Evolutionary conservation across 2,329 filamentous ascomycete genomes (phyloP), one percentile per base, ranked within the genome.

Genomic region (Myriangium duriaei): DNA sequence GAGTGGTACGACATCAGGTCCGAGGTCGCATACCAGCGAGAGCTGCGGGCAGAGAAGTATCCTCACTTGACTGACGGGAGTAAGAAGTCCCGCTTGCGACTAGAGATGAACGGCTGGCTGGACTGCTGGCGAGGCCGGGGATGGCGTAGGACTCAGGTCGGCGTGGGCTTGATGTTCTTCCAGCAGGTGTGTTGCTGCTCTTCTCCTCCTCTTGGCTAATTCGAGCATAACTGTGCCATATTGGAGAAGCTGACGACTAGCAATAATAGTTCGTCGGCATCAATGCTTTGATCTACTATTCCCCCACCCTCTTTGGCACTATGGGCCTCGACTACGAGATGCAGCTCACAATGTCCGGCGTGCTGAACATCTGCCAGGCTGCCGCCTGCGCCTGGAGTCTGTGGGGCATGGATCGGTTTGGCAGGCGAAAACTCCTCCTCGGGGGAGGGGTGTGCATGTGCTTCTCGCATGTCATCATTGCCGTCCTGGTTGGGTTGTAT

Each of bases 81-180:
- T 2, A 31, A 42, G 3, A 55, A 51, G 16, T 56, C 56, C 12
- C 55, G 56, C 4, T 44, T 71, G 11, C 60, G 63, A 34, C 56
- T 69, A 2, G 69, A 72, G 42, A 16, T 72, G 5, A 62, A 59
- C 0, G 58, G 59, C 1, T 73, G 67, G 60, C 46, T 54, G 1
- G 70, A 72, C 47, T 68, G 64, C 48, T 67, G 65, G 58, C 21
- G 21, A 7, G 21, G 21, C 21, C 21, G 21, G 7, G 21, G 21
- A 7, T 26, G 21, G 21, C 18, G 42, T 2, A 16, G 68, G 14
- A 70, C 67, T 0, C 61, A 66, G 32, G 58, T 74, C 12, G 72
- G 69, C 14, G 53, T 66, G 5, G 60, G 63, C 1, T 48, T 76
- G 11, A 68, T 70, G 60, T 74, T 75, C 48, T 76, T 74, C 50